These are phyloP conservation scores for Oryza meridionalis DNA, from an alignment of 176 grass and related monocot species.

Conservation along the genomic window DNA sequence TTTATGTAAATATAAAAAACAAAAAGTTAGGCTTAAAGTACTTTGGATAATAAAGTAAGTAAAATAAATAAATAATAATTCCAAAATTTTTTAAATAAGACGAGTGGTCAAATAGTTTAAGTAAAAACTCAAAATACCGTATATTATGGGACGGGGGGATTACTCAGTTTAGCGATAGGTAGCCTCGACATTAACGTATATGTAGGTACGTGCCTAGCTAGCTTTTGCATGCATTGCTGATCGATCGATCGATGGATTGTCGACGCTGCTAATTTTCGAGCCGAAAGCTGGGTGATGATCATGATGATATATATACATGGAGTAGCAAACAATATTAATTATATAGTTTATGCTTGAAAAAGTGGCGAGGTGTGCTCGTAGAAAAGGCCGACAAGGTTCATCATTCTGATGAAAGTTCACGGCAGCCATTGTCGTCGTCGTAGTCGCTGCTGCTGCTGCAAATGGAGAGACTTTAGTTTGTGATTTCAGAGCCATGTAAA, in stretches of 20 bases:
- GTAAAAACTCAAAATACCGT: no score
- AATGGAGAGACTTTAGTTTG: slow-evolving; percentile 30
- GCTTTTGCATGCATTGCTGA: neutral
- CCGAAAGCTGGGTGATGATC: neutral
- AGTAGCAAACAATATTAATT: neutral
- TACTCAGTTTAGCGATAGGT: no score
- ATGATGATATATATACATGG: neutral
- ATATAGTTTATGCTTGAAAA: neutral
- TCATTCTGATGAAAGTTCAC: slow-evolving; percentile 33
- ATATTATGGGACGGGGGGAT: no score
- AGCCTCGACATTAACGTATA: neutral
- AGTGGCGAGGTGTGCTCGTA: slow-evolving; percentile 4
- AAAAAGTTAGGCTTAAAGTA: no score
- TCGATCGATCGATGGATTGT: neutral
- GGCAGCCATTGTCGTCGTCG: slow-evolving; percentile 14
- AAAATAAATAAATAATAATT: no score
- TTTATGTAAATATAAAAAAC: no score
- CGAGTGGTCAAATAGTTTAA: no score
- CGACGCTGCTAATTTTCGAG: neutral
- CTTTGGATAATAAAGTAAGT: no score
- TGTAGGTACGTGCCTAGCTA: neutral
- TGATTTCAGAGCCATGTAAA: slow-evolving; percentile 46
- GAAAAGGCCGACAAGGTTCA: slow-evolving; percentile 47
- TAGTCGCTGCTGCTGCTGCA: neutral
- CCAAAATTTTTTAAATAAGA: no score